Conservation (phyloP, 2,329 filamentous ascomycete species). For the Venturia aucupariae region DNA sequence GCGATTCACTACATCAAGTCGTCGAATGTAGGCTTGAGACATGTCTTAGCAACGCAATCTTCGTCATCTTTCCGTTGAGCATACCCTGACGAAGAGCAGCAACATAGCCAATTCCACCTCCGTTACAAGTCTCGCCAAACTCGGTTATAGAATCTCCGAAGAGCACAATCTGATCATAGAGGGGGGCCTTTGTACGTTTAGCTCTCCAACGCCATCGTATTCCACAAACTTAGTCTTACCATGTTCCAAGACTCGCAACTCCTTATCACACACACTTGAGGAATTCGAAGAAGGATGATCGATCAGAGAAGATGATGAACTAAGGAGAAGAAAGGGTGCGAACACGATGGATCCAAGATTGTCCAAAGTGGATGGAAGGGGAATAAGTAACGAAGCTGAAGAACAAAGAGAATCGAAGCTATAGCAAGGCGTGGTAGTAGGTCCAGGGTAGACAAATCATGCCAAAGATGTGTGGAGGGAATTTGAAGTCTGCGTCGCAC, state of each 20-base stretch:
- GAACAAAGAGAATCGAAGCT: not conserved
- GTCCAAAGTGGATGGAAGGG: no score
- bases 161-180: conserved; percentile 50
- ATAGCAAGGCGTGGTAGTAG: no score
- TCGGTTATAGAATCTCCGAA: conserved; percentile 89
- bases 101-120: conserved; percentile 64
- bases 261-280: no score
- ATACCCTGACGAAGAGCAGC: conserved; percentile 60
- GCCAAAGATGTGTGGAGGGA: not conserved
- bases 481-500: not conserved
- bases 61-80: conserved; percentile 21
- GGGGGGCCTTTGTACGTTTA: conserved; percentile 20
- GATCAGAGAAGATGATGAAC: not conserved
- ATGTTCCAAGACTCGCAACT: not conserved
- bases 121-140: conserved; percentile 45
- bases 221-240: not conserved
- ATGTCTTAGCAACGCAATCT: not conserved
- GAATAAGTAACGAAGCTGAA: not conserved
- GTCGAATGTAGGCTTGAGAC: conserved; percentile 58
- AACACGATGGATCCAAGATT: not conserved
- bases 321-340: not conserved
- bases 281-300: not conserved
- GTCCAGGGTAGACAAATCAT: no score
- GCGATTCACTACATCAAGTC: conserved; percentile 78
- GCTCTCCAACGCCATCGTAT: not conserved